phyloP scores from a whole-genome alignment of 1,284 basidiomycete species.

The Boletus holoroseus region DNA sequence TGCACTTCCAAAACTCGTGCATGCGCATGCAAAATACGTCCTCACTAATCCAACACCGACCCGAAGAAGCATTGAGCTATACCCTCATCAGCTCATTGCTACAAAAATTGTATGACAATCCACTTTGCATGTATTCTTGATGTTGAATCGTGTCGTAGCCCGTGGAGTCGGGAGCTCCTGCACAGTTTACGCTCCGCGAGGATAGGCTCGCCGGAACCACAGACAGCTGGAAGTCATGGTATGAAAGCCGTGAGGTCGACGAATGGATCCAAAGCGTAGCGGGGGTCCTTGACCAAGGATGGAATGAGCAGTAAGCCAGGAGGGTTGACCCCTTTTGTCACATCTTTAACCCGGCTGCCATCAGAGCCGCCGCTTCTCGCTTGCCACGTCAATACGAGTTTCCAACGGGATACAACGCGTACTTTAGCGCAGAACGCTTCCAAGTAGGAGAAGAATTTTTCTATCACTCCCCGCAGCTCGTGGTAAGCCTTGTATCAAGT shows the following conservation, averaged over 20 bases:
- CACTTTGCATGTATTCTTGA: background rate
- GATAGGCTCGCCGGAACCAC: conserved; percentile 74
- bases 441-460: conserved; percentile 88
- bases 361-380: conserved; percentile 49
- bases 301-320: conserved; percentile 75
- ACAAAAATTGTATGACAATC: conserved; percentile 50
- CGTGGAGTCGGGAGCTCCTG: conserved; percentile 52
- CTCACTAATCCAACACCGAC: conserved; percentile 45
- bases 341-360: conserved; percentile 6
- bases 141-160: conserved; percentile 40
- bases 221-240: conserved; percentile 75
- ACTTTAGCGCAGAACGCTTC: conserved; percentile 81
- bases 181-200: conserved; percentile 66
- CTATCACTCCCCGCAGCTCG: conserved; percentile 70
- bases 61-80: conserved; percentile 57
- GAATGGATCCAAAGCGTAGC: conserved; percentile 90
- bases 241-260: conserved; percentile 82
- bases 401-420: conserved; percentile 87
- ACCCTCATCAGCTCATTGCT: conserved; percentile 85
- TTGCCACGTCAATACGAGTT: conserved; percentile 83
- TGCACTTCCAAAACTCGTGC: conserved; percentile 69
- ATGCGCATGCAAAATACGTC: conserved; percentile 64
- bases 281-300: conserved; percentile 79
- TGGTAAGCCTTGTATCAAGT: conserved; percentile 46
- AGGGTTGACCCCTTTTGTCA: background rate